Base-by-base conservation (phyloP, 1,139 yeast genomes). In the Pichia sp. region DNA sequence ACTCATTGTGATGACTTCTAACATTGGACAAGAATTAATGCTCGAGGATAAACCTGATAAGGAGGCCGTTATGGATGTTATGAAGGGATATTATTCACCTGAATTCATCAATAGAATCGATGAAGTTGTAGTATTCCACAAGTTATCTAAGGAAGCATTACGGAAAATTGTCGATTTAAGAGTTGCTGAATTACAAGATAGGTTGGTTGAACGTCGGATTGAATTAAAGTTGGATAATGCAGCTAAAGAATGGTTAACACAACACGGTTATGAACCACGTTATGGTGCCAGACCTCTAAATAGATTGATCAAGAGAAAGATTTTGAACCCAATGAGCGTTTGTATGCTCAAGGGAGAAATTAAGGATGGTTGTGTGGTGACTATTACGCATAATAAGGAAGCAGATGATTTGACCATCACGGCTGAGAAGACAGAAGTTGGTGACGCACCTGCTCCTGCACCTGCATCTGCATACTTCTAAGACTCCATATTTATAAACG, bases 231-330 rank as follows among this genome's bases (percentile, higher is more conserved):
- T 91, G 19, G 53, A 71, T 1, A 69, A 67, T 12, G 56, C 43
- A 3, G 93, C 93, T 4, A 85, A 82, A 59, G 69, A 67, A 12
- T 77, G 91, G 79, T 66, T 91, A 29, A 79, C 88, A 6, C 78
- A 80, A 25, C 65, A 81, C 47, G 98, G 98, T 3, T 91, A 88
- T 56, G 96, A 88, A 54, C 86, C 86, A 22, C 59, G 77, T 30
- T 91, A 88, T 53, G 98, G 98, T 48, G 98, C 98, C 1, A 74
- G 98, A 56, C 98, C 98, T 7, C 70, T 91, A 56, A 91, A 91
- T 66, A 74, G 98, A 50, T 72, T 87, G 27, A 76, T 91, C 42
- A 95, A 86, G 56, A 85, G 82, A 65, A 65, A 71, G 47, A 58
- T 91, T 15, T 67, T 91, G 59, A 87, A 88, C 55, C 95, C 96